Percentiles rank a stretch among this genome's conserved stretches.
phyloP scores from a whole-genome alignment of 805 yeast species.

The Cyberlindnera subsufficiens region DNA sequence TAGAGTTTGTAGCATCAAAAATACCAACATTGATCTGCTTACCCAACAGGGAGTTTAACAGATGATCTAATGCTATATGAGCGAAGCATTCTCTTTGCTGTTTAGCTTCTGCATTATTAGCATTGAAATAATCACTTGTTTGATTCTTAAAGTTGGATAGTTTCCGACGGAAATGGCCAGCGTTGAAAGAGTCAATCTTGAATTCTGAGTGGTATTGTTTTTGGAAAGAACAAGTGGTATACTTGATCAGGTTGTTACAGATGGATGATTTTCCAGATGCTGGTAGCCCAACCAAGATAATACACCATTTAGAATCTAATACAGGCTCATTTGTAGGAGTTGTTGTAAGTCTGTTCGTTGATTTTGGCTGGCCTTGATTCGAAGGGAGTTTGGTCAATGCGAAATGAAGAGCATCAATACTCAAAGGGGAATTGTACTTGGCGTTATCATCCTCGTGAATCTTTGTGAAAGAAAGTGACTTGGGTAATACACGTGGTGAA shows the following conservation, averaged over 20 bases:
- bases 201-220: conserved; percentile 12
- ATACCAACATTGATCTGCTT: conserved; percentile 46
- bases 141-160: conserved; percentile 31
- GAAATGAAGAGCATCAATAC: conserved; percentile 11
- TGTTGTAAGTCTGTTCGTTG: conserved; percentile 19
- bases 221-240: conserved; percentile 33
- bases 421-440: not conserved
- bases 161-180: conserved; percentile 63
- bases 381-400: conserved; percentile 9
- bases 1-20: conserved; percentile 58
- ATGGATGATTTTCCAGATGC: conserved; percentile 75
- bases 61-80: conserved; percentile 40
- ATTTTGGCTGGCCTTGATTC: conserved; percentile 15
- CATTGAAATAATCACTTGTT: conserved; percentile 35
- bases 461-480: conserved; percentile 18
- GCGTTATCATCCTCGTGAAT: conserved; percentile 6
- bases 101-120: conserved; percentile 35
- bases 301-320: conserved; percentile 43
- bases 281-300: conserved; percentile 71
- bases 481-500: conserved; percentile 8
- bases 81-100: conserved; percentile 47
- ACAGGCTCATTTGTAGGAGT: conserved; percentile 22
- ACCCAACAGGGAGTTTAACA: conserved; percentile 36
- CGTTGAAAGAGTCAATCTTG: conserved; percentile 53
- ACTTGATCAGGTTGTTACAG: conserved; percentile 55